These are phyloP conservation scores for Scheffersomyces lignosus DNA, from an alignment of 805 yeast genomes.

Conservation along the genomic window DNA sequence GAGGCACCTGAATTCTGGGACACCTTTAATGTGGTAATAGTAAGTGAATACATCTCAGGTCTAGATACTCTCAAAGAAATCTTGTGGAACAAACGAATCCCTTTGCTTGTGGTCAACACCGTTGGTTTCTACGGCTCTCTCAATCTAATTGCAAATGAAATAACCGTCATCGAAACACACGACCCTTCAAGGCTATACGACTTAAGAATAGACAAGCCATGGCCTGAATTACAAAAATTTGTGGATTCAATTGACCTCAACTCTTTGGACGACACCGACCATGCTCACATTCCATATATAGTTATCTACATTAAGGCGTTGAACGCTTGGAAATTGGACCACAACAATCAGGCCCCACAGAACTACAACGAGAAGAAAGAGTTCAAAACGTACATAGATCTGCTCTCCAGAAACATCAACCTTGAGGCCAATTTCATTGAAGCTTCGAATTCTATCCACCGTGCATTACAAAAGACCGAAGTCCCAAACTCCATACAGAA, in stretches of 20 bases:
- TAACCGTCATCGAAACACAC: slow-evolving; percentile 69
- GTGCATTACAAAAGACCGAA: slow-evolving; percentile 37
- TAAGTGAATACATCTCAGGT: slow-evolving; percentile 28
- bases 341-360: slow-evolving; percentile 31
- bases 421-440: slow-evolving; percentile 49
- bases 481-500: slow-evolving; percentile 29
- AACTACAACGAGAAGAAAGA: slow-evolving; percentile 41
- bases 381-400: slow-evolving; percentile 37
- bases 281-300: slow-evolving; percentile 69
- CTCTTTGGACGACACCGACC: slow-evolving; percentile 41
- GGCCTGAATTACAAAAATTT: slow-evolving; percentile 62
- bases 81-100: slow-evolving; percentile 48
- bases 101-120: slow-evolving; percentile 52
- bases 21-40: slow-evolving; percentile 50
- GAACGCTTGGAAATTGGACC: slow-evolving; percentile 38
- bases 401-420: slow-evolving; percentile 46
- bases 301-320: slow-evolving; percentile 59
- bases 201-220: slow-evolving; percentile 65
- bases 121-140: slow-evolving; percentile 68
- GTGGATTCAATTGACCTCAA: slow-evolving; percentile 53
- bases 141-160: slow-evolving; percentile 52
- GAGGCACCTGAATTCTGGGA: slow-evolving; percentile 41
- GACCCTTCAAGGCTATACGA: slow-evolving; percentile 67
- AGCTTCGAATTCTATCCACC: slow-evolving; percentile 33
- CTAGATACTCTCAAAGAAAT: slow-evolving; percentile 30